phyloP scores from a whole-genome alignment of 1,284 basidiomycete species.

The Phellinidium pouzarii region DNA sequence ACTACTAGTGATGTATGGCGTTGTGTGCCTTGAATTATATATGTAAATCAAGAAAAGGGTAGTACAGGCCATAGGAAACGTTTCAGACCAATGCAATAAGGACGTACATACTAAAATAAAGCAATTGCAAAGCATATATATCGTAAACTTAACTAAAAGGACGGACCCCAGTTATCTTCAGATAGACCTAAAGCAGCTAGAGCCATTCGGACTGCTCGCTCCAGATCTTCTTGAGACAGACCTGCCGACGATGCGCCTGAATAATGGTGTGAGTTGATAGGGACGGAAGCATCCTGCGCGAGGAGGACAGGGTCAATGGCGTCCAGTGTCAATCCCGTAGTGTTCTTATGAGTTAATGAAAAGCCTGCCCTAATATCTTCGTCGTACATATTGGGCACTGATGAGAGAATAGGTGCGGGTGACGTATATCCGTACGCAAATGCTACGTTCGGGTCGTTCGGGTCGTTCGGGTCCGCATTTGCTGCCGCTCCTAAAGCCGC shows the following conservation, averaged over 20 bases:
- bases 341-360: background rate
- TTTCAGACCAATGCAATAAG: too few relatives aligned
- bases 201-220: background rate
- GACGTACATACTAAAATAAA: too few relatives aligned
- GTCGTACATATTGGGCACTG: background rate
- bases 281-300: background rate
- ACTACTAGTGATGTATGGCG: too few relatives aligned
- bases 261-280: too few relatives aligned
- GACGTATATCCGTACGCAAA: background rate
- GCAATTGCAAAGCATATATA: too few relatives aligned
- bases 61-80: too few relatives aligned
- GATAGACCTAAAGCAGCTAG: background rate
- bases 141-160: too few relatives aligned
- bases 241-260: constrained; percentile 7
- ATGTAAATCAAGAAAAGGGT: too few relatives aligned
- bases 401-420: background rate
- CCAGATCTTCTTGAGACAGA: constrained; percentile 3
- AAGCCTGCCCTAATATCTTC: background rate
- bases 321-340: background rate
- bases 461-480: background rate
- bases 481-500: background rate
- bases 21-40: too few relatives aligned
- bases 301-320: background rate
- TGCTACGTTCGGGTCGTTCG: background rate
- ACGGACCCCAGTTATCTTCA: background rate